Percentiles rank a stretch among this genome's conserved stretches.
phyloP scores from a whole-genome alignment of 768 basidiomycete species.

The Cyathus striatus region DNA sequence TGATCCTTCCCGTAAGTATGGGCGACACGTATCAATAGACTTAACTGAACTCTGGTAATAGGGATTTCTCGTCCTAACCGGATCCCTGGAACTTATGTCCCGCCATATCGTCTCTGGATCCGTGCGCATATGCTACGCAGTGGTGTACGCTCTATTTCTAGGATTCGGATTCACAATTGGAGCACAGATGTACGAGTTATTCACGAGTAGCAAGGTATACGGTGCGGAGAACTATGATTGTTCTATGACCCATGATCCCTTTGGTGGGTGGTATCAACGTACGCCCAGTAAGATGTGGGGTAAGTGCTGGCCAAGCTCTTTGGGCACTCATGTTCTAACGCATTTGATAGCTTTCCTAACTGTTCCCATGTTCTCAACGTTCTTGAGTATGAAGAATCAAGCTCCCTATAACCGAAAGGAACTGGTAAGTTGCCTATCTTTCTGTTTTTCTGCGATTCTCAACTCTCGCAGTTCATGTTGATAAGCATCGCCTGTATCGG shows the following conservation, averaged over 20 bases:
- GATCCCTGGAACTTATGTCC: slow-evolving; percentile 73
- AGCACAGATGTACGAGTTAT: slow-evolving; percentile 56
- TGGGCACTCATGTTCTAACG: slow-evolving; percentile 1
- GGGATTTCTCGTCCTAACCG: slow-evolving; percentile 68
- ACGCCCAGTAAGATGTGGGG: slow-evolving; percentile 75
- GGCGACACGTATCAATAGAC: neutral
- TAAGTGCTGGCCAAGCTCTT: slow-evolving; percentile 21
- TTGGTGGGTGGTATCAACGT: slow-evolving; percentile 68
- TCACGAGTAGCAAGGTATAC: slow-evolving; percentile 40
- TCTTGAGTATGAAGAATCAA: slow-evolving; percentile 61
- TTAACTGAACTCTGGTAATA: slow-evolving; percentile 4
- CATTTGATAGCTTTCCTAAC: slow-evolving; percentile 54
- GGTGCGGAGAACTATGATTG: slow-evolving; percentile 62
- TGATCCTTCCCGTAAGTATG: slow-evolving; percentile 65
- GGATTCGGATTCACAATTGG: slow-evolving; percentile 84
- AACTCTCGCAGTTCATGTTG: slow-evolving; percentile 33
- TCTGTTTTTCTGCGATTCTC: neutral
- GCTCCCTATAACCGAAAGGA: slow-evolving; percentile 55
- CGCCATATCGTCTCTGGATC: slow-evolving; percentile 83
- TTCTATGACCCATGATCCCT: slow-evolving; percentile 42
- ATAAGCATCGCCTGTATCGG: slow-evolving; percentile 62
- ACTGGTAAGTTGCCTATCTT: slow-evolving; percentile 31
- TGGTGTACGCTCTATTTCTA: slow-evolving; percentile 74
- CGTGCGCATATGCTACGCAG: slow-evolving; percentile 74
- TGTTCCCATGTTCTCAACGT: slow-evolving; percentile 65